Percentiles rank a stretch among this genome's conserved stretches.
These are phyloP conservation scores for Galeopsis tetrahit DNA, from an alignment of 257 asterid species.

Conservation along the genomic window DNA sequence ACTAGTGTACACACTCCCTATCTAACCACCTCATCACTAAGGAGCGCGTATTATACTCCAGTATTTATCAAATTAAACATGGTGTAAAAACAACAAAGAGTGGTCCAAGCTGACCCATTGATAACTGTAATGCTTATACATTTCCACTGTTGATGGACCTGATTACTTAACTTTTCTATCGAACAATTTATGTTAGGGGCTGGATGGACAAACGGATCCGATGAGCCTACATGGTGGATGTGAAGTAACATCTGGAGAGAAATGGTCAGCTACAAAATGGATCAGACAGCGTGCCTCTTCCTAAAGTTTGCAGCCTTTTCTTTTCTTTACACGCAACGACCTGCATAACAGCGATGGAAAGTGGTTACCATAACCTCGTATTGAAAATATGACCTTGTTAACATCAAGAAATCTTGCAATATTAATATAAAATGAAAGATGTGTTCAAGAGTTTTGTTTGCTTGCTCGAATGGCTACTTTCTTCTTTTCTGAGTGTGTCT, in stretches of 20 bases:
- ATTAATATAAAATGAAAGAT: conserved; percentile 2
- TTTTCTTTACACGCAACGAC: background rate
- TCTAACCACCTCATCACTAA: background rate
- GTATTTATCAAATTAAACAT: background rate
- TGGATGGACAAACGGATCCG: conserved; percentile 75
- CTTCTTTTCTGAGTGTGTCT: background rate
- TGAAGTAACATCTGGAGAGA: conserved; percentile 78
- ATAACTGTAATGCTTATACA: background rate
- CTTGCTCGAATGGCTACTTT: background rate
- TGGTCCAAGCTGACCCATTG: conserved; percentile 5
- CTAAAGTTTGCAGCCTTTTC: conserved; percentile 29
- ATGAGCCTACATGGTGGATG: conserved; percentile 85
- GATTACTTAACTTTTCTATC: background rate
- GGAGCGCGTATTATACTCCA: background rate
- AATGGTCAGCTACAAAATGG: conserved; percentile 97
- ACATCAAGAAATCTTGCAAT: conserved; percentile 11
- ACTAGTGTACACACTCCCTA: background rate
- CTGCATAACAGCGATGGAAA: background rate
- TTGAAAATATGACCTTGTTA: background rate
- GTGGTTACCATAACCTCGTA: conserved; percentile 8
- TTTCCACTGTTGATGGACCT: background rate
- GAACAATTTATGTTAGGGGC: conserved; percentile 57
- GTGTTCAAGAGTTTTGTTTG: background rate
- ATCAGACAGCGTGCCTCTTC: conserved; percentile 64
- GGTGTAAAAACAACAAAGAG: background rate